A percentile compares a stretch with the other conserved stretches of the same genome.
These are phyloP conservation scores for Coccomyxa sp. DNA, from an alignment of 139 green algal genomes.

Conservation along the genomic window DNA sequence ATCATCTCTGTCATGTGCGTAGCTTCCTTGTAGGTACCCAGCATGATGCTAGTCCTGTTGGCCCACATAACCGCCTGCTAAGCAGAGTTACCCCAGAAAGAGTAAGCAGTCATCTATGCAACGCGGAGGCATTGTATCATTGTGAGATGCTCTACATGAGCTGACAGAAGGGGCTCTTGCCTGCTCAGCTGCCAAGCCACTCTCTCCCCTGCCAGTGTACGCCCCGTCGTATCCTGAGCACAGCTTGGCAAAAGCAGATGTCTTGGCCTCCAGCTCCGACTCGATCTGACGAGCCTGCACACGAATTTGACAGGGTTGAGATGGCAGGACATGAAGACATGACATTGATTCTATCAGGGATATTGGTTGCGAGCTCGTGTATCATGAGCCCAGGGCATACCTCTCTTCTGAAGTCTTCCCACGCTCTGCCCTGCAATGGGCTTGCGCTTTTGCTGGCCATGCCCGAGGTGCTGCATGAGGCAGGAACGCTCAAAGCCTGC, in stretches of 20 bases:
- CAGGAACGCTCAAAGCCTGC: too few relatives aligned
- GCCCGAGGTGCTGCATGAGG: too few relatives aligned
- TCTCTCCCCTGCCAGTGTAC: constrained; percentile 21
- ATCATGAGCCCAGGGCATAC: background rate
- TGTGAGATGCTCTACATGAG: too few relatives aligned
- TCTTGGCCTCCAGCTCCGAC: constrained; percentile 86
- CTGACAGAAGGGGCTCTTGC: background rate
- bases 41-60: too few relatives aligned
- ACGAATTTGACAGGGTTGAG: background rate
- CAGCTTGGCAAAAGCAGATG: constrained; percentile 84
- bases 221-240: constrained; percentile 62
- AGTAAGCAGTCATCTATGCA: too few relatives aligned
- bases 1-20: too few relatives aligned
- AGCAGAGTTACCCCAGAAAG: too few relatives aligned
- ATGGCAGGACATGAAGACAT: background rate
- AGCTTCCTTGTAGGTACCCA: too few relatives aligned
- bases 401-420: constrained; percentile 3
- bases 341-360: too few relatives aligned
- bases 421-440: background rate
- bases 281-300: constrained; percentile 84
- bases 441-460: background rate
- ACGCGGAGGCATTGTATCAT: too few relatives aligned
- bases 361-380: background rate
- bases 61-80: too few relatives aligned
- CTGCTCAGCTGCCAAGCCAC: constrained; percentile 43